Conservation (phyloP, 2,329 filamentous ascomycete genomes). For the Mycosphaerelloides madeirae region DNA sequence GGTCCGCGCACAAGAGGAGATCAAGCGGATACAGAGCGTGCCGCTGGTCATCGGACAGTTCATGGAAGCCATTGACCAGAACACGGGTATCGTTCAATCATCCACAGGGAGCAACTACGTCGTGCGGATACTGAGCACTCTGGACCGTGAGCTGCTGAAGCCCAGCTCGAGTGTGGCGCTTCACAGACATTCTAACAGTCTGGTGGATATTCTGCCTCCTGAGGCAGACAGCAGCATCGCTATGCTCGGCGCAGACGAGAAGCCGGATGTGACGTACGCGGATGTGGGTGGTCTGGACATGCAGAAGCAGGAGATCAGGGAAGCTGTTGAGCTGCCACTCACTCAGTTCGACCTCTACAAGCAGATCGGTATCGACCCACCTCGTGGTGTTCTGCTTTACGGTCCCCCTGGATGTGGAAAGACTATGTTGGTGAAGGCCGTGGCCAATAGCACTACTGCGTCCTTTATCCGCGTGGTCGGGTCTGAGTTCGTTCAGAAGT, state of each 20-base stretch:
- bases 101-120: slow-evolving; percentile 99
- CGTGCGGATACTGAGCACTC: slow-evolving; percentile 93
- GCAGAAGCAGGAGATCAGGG: slow-evolving; percentile 99
- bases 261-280: slow-evolving; percentile 95
- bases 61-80: slow-evolving; percentile 99
- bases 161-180: slow-evolving; percentile 95
- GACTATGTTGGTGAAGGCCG: slow-evolving; percentile 96
- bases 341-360: slow-evolving; percentile 99
- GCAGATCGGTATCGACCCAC: slow-evolving; percentile 98
- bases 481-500: slow-evolving; percentile 98
- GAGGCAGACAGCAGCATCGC: slow-evolving; percentile 98
- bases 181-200: slow-evolving; percentile 95
- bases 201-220: slow-evolving; percentile 97
- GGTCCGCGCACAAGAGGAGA: slow-evolving; percentile 95
- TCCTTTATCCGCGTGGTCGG: slow-evolving; percentile 98
- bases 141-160: slow-evolving; percentile 97
- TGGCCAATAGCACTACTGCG: slow-evolving; percentile 95
- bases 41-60: slow-evolving; percentile 98
- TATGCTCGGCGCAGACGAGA: slow-evolving; percentile 94
- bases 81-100: slow-evolving; percentile 97
- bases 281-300: slow-evolving; percentile 97
- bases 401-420: slow-evolving; percentile 94
- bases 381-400: slow-evolving; percentile 91
- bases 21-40: slow-evolving; percentile 98
- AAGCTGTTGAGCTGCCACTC: slow-evolving; percentile 92